A percentile compares a stretch with the other conserved stretches of the same genome.
Conservation (phyloP, 148 eudicot species). For the Gaultheria prostrata region DNA sequence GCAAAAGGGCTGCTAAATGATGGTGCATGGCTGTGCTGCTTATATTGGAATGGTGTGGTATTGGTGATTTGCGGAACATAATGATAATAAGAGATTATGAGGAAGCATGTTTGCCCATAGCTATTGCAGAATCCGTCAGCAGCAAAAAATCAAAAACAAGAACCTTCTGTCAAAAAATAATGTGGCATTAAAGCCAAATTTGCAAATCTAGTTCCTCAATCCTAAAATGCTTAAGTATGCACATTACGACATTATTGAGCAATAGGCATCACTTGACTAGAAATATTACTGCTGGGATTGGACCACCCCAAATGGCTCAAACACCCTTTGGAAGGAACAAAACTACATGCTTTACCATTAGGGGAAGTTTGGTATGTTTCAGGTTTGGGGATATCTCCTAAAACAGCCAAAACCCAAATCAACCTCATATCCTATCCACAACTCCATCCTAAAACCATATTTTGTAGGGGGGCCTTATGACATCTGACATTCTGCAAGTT, state of each 20-base stretch:
- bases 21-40: neutral
- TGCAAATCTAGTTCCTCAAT: conserved; percentile 1
- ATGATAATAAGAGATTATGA: neutral
- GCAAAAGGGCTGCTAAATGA: neutral
- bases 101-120: neutral
- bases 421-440: too few species aligned
- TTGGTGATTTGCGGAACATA: neutral
- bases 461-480: too few species aligned
- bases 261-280: neutral
- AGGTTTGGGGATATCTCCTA: too few species aligned
- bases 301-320: neutral
- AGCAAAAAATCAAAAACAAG: neutral
- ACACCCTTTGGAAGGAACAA: neutral
- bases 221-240: neutral
- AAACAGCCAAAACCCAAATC: neutral
- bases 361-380: too few species aligned
- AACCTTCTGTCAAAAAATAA: neutral
- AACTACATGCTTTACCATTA: too few species aligned
- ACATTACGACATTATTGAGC: neutral
- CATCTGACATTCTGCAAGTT: neutral
- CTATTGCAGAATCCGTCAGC: neutral
- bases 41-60: neutral
- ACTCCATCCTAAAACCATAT: too few species aligned
- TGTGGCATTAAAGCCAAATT: neutral
- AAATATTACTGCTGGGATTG: neutral